Base-by-base conservation (phyloP, 1,139 yeast species). In the Yamadazyma atmosphaerica region DNA sequence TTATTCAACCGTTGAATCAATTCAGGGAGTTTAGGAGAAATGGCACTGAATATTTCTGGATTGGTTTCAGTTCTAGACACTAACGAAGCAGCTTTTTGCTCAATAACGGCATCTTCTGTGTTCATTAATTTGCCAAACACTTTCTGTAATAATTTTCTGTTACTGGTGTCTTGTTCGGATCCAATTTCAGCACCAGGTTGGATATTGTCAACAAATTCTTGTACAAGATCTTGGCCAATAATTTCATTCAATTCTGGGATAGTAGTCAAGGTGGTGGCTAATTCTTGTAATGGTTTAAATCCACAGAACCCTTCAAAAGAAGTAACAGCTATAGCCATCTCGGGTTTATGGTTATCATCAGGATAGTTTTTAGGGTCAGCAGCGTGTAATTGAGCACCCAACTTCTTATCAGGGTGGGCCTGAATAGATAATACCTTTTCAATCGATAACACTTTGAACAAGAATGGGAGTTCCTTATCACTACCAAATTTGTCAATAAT, bases 231-330 rank as follows among this genome's bases (percentile, higher is more conserved):
- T 4, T 66, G 72, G 36, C 95, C 94, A 35, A 90, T 83, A 38
- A 94, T 65, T 33, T 72, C 78, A 36, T 63, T 66, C 41, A 94
- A 78, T 63, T 89, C 97, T 4, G 95, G 92, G 37, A 92, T 76
- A 10, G 77, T 74, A 41, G 72, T 56, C 52, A 92, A 74, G 46
- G 88, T 80, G 34, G 69, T 68, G 28, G 83, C 80, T 50, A 92
- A 77, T 63, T 89, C 84, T 33, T 74, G 76, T 54, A 90, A 76
- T 10, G 98, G 98, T 61, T 94, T 85, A 72, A 92, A 92, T 0
- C 99, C 99, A 64, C 98, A 92, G 68, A 92, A 90, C 0, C 97
- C 98, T 69, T 92, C 98, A 55, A 92, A 92, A 44, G 80, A 87
- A 14, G 98, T 90, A 39, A 92, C 81, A 9, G 98, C 98, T 60